Percentiles rank a stretch among this genome's conserved stretches.
Evolutionary conservation across 208 protist species (phyloP).

Genomic region (Trypanosoma cruzi): DNA sequence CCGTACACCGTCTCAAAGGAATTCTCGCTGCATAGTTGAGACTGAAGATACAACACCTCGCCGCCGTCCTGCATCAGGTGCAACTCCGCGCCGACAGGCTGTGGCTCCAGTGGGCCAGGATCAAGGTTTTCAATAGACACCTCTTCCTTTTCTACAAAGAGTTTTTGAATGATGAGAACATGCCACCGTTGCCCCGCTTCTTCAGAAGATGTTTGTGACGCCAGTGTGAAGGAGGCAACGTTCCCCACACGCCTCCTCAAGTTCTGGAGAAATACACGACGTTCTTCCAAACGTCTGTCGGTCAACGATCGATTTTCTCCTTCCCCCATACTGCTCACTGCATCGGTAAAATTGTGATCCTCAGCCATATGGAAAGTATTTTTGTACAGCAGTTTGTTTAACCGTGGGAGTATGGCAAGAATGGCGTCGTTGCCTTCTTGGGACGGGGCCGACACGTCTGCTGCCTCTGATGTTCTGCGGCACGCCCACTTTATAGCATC

Average conservation of each 20-base stretch:
- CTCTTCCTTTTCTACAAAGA: constrained; percentile 39
- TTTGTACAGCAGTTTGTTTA: constrained; percentile 38
- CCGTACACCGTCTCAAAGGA: constrained; percentile 51
- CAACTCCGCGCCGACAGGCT: constrained; percentile 63
- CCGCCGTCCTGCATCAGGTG: constrained; percentile 70
- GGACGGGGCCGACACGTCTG: constrained; percentile 33
- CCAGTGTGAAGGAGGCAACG: constrained; percentile 39
- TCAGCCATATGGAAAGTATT: constrained; percentile 25
- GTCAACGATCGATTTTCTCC: neutral
- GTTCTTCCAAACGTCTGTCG: constrained; percentile 5
- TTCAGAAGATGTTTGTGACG: constrained; percentile 1
- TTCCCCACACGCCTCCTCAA: constrained; percentile 55
- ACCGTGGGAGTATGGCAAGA: constrained; percentile 9
- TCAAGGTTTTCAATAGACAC: constrained; percentile 42
- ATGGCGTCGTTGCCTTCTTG: constrained; percentile 33
- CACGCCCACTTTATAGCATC: constrained; percentile 15
- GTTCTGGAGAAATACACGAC: constrained; percentile 20
- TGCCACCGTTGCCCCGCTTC: constrained; percentile 20
- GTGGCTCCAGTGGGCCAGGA: constrained; percentile 33
- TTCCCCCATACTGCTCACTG: too few relatives aligned
- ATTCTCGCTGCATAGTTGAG: constrained; percentile 45
- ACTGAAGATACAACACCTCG: constrained; percentile 57
- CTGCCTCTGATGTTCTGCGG: constrained; percentile 14
- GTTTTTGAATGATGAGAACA: constrained; percentile 58
- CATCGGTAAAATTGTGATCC: neutral